Conservation (phyloP, 1,284 basidiomycete species). For the Fomitopsis betulina region DNA sequence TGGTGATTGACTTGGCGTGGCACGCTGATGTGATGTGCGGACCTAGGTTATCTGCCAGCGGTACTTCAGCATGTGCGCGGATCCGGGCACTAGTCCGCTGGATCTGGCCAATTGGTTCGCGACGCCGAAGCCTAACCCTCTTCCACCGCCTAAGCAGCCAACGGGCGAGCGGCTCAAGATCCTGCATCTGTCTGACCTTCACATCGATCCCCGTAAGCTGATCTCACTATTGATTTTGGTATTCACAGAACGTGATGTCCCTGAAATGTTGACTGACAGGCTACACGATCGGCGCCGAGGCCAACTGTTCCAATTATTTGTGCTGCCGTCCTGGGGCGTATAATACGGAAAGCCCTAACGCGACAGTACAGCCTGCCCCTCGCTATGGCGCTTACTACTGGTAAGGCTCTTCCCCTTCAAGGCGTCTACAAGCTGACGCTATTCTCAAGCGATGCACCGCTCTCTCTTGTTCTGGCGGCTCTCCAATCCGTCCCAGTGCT, state of each 20-base stretch:
- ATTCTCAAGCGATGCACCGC: constrained; percentile 59
- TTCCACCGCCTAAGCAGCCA: constrained; percentile 47
- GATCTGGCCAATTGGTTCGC: constrained; percentile 55
- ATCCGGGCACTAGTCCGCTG: constrained; percentile 46
- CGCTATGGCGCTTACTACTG: constrained; percentile 63
- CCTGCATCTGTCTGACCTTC: constrained; percentile 74
- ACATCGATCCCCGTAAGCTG: constrained; percentile 64
- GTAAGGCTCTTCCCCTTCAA: constrained; percentile 27
- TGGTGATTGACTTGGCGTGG: not conserved
- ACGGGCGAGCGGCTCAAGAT: constrained; percentile 69
- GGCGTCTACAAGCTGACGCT: constrained; percentile 1
- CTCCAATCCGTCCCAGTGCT: constrained; percentile 67
- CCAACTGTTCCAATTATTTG: constrained; percentile 65
- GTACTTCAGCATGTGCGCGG: constrained; percentile 47
- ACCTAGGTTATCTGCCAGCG: constrained; percentile 52
- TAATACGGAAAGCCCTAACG: constrained; percentile 48
- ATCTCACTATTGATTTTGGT: not conserved
- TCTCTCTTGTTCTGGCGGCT: constrained; percentile 56
- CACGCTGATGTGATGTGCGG: constrained; percentile 28
- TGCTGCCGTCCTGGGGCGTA: constrained; percentile 65
- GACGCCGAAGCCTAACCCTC: constrained; percentile 66
- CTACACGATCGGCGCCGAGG: constrained; percentile 71
- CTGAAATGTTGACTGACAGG: constrained; percentile 30
- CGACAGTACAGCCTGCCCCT: constrained; percentile 53
- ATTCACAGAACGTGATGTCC: not conserved